Percentiles rank a stretch among this genome's conserved stretches.
Evolutionary conservation across 1,284 basidiomycete genomes (phyloP).

Genomic region (Cryptococcus hybrid): DNA sequence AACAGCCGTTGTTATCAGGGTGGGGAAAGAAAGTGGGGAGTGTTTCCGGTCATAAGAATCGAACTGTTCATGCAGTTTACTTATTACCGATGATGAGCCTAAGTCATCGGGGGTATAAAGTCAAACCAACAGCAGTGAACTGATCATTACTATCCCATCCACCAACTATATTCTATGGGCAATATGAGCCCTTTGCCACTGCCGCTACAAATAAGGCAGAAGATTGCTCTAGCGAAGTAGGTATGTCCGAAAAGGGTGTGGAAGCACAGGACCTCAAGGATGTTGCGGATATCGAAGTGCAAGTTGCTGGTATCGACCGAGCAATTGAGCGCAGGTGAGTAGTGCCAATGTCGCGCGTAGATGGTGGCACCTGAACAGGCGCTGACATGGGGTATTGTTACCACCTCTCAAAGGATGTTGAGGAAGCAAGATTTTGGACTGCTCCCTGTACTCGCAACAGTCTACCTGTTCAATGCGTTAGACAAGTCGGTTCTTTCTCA

Average conservation of each 20-base stretch:
- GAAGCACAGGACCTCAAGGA: background rate
- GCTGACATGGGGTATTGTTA: background rate
- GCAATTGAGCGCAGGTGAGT: background rate
- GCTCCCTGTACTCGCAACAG: conserved; percentile 15
- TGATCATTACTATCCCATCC: too few relatives aligned
- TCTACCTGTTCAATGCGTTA: conserved; percentile 50
- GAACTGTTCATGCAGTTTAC: too few relatives aligned
- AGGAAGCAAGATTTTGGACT: conserved; percentile 12
- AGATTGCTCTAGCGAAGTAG: background rate
- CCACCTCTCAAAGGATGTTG: conserved; percentile 2
- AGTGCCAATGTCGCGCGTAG: background rate
- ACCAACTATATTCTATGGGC: too few relatives aligned
- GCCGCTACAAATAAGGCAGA: background rate
- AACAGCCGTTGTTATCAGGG: too few relatives aligned
- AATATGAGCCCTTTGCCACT: too few relatives aligned
- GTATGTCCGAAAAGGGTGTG: background rate
- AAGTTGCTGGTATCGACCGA: background rate
- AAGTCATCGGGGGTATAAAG: too few relatives aligned
- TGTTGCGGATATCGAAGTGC: background rate
- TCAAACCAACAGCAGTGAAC: too few relatives aligned
- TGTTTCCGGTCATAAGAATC: too few relatives aligned
- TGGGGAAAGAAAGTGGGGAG: too few relatives aligned
- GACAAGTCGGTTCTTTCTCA: conserved; percentile 47
- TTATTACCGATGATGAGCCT: too few relatives aligned
- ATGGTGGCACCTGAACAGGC: background rate